phyloP scores from a whole-genome alignment of 768 basidiomycete species.

The Pleurotus eryngii region DNA sequence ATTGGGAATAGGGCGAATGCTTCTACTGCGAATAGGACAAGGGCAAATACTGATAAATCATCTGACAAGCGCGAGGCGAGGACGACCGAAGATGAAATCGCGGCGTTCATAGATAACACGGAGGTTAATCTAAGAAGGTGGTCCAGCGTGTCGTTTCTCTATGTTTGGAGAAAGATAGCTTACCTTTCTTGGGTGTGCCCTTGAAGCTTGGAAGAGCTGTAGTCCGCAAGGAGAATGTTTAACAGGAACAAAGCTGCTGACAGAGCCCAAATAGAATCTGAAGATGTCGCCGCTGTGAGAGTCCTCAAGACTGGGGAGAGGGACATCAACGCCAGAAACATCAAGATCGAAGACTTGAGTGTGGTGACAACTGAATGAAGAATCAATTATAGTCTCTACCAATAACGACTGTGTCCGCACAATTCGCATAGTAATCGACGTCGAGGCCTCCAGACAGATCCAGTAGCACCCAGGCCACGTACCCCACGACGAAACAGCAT shows the following conservation, averaged over 20 bases:
- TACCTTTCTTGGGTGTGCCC: slow-evolving; percentile 60
- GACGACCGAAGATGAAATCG: slow-evolving; percentile 89
- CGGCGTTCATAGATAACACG: slow-evolving; percentile 86
- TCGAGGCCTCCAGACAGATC: slow-evolving; percentile 25
- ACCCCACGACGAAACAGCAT: slow-evolving; percentile 56
- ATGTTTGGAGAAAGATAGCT: slow-evolving; percentile 19
- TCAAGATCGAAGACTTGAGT: slow-evolving; percentile 74
- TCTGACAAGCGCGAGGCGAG: slow-evolving; percentile 85
- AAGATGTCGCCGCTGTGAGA: slow-evolving; percentile 90
- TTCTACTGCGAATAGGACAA: slow-evolving; percentile 82
- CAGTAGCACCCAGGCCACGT: slow-evolving; percentile 58
- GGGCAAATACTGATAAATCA: slow-evolving; percentile 84
- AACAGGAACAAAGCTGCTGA: slow-evolving; percentile 81
- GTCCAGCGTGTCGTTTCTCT: slow-evolving; percentile 17
- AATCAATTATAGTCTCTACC: slow-evolving; percentile 11
- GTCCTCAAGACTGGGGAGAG: slow-evolving; percentile 90
- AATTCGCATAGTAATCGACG: slow-evolving; percentile 27
- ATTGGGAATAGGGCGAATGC: slow-evolving; percentile 83
- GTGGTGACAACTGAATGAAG: background rate
- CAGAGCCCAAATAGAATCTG: slow-evolving; percentile 95
- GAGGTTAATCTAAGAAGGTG: slow-evolving; percentile 61
- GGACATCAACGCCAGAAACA: slow-evolving; percentile 85
- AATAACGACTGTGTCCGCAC: slow-evolving; percentile 12
- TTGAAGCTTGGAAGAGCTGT: slow-evolving; percentile 47
- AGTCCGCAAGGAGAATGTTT: slow-evolving; percentile 83